Base-by-base conservation (phyloP, 768 basidiomycete genomes). In the Saitozyma sp. region DNA sequence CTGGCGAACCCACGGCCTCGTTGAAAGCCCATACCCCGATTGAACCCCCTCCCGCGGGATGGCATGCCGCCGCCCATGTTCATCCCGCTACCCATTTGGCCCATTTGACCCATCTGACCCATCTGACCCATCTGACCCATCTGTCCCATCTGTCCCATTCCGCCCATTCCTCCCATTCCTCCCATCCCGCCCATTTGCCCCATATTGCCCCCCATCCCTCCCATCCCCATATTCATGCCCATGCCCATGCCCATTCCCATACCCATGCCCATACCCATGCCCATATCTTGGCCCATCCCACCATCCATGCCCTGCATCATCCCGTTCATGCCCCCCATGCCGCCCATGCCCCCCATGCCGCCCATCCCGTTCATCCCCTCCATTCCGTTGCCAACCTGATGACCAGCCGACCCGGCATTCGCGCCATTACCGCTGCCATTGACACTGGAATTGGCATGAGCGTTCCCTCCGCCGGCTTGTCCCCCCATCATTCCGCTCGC, bases 401-500 rank as follows among this genome's bases (percentile, higher is more conserved):
- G 29, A 64, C 86, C 29, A 85, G 85, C 11, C 85, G 29, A 29
- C 29, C 29, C 29, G 29, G 84, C 58, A 91, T 84, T n/a, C 88
- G 20, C 20, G 5, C 39, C 39, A 39, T 54, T 13, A 10, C 52
- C 52, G 20, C 16, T 37, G 8, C 52, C 52, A 7, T 39, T 39
- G 14, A 5, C 29, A 29, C 2, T 29, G 29, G 29, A 5, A 29
- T 29, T 29, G 29, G 29, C 29, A 29, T 54, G 52, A 48, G 46
- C 45, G 48, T 58, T 37, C 40, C 48, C 29, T 40, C 42, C 19
- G 45, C 29, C 38, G 53, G 19, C 48, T 58, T 57, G 10, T 37
- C 54, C 48, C 42, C 46, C 54, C 70, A 91, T 87, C 58, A 92
- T 85, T 83, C 89, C 87, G 67, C 13, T 62, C 13, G 54, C 50